A percentile compares a stretch with the other conserved stretches of the same genome.
phyloP scores from a whole-genome alignment of 768 basidiomycete species.

The Xerocomus brunneocitrinus region DNA sequence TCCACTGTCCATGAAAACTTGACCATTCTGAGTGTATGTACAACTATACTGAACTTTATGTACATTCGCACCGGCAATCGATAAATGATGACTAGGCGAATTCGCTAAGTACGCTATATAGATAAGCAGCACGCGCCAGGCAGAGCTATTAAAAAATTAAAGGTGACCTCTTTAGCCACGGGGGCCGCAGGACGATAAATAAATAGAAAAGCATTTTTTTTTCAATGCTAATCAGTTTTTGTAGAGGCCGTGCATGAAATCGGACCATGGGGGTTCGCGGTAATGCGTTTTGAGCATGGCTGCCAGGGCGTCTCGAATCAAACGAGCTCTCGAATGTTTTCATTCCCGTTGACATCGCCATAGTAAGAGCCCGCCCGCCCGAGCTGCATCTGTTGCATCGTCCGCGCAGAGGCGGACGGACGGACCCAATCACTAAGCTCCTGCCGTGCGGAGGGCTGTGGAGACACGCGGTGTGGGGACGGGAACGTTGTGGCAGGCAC shows the following conservation, averaged over 20 bases:
- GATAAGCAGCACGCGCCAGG: conserved; percentile 21
- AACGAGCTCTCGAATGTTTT: conserved; percentile 15
- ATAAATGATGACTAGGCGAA: conserved; percentile 7
- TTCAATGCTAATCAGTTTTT: background rate
- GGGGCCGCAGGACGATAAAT: conserved; percentile 12
- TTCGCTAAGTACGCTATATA: conserved; percentile 22
- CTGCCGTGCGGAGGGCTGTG: conserved; percentile 29
- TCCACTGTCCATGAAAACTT: background rate
- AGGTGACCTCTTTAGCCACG: conserved; percentile 5
- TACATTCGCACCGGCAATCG: conserved; percentile 15
- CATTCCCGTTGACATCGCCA: conserved; percentile 31
- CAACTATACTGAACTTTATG: conserved; percentile 12
- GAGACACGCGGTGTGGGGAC: conserved; percentile 22
- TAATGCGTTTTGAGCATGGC: conserved; percentile 1
- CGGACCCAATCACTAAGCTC: conserved; percentile 21
- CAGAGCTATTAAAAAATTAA: conserved; percentile 4
- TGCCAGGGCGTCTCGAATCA: conserved; percentile 10
- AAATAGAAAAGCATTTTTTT: conserved; percentile 8
- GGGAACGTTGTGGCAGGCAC: conserved; percentile 9
- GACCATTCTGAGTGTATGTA: background rate
- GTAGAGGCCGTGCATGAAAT: conserved; percentile 4
- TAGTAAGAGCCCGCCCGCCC: conserved; percentile 21
- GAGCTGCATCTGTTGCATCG: conserved; percentile 10
- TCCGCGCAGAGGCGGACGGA: conserved; percentile 20
- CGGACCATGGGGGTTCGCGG: conserved; percentile 7